Percentiles rank a stretch among this genome's conserved stretches.
Conservation (phyloP, 129 eudicot species). For the carrot (Daucus carota) region DNA sequence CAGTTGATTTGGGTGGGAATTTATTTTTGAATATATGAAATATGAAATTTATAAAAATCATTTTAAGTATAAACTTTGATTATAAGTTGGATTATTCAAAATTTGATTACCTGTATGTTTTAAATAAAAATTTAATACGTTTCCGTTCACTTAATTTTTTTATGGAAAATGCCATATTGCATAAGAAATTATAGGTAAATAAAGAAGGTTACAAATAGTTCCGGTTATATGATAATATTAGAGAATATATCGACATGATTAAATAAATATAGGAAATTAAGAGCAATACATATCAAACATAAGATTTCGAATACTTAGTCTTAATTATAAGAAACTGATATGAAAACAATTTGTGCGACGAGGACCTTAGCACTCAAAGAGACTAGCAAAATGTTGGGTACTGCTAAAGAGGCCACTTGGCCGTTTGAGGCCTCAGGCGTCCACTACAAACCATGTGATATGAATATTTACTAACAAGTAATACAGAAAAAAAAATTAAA, state of each 20-base stretch:
- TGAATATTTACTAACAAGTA: no score
- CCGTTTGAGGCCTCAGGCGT: neutral
- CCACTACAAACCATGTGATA: neutral
- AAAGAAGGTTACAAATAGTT: neutral
- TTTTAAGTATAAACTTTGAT: neutral
- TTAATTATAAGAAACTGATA: neutral
- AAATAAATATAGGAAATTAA: neutral
- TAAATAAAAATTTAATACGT: no score
- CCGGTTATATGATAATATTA: neutral
- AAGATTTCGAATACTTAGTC: neutral
- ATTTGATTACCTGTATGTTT: no score
- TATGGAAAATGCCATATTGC: no score
- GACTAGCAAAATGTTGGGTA: neutral
- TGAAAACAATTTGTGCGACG: neutral
- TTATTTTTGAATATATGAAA: no score
- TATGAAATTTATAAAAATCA: no score
- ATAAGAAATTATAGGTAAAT: neutral
- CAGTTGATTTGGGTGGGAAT: neutral
- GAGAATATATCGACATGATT: neutral
- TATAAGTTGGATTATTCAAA: neutral
- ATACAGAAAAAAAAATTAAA: neutral
- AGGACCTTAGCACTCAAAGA: neutral
- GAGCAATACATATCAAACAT: neutral
- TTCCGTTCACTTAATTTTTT: neutral
- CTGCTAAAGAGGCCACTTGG: neutral